Conservation (phyloP, 768 basidiomycete species). For the Rhodotorula diobovata region DNA sequence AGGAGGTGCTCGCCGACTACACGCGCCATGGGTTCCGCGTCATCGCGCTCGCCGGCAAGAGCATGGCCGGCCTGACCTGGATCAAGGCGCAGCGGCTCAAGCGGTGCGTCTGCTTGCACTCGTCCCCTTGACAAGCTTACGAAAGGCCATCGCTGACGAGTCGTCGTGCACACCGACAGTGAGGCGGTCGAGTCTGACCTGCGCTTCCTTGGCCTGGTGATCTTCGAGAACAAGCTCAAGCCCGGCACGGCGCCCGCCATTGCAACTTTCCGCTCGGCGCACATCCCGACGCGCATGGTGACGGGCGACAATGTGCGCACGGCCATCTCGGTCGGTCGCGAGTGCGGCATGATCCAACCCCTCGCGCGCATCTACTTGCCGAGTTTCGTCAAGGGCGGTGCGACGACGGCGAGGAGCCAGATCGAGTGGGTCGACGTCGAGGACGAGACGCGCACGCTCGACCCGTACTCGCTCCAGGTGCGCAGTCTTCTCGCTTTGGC, state of each 20-base stretch:
- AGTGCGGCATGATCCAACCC: slow-evolving; percentile 82
- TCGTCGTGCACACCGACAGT: slow-evolving; percentile 50
- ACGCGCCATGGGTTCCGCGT: slow-evolving; percentile 95
- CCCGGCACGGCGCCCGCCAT: slow-evolving; percentile 86
- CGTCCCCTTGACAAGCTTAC: not conserved
- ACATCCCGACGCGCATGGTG: slow-evolving; percentile 93
- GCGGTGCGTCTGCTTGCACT: slow-evolving; percentile 55
- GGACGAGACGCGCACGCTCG: slow-evolving; percentile 74
- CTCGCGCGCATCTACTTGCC: slow-evolving; percentile 86
- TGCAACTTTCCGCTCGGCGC: slow-evolving; percentile 76
- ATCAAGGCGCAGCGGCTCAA: slow-evolving; percentile 94
- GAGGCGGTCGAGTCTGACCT: slow-evolving; percentile 90
- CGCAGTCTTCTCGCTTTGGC: not conserved
- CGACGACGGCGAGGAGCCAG: slow-evolving; percentile 52
- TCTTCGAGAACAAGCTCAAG: slow-evolving; percentile 97
- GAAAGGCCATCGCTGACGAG: not conserved
- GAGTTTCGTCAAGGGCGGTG: slow-evolving; percentile 64
- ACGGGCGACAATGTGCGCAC: slow-evolving; percentile 97
- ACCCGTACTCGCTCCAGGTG: slow-evolving; percentile 73
- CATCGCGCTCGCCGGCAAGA: slow-evolving; percentile 96
- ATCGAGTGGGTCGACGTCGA: slow-evolving; percentile 91
- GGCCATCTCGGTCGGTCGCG: slow-evolving; percentile 91
- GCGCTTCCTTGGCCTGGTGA: slow-evolving; percentile 86
- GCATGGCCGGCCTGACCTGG: slow-evolving; percentile 88
- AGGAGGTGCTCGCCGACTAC: slow-evolving; percentile 92